These are phyloP conservation scores for Prillingera fragicola DNA, from an alignment of 1,284 basidiomycete species.

Conservation along the genomic window DNA sequence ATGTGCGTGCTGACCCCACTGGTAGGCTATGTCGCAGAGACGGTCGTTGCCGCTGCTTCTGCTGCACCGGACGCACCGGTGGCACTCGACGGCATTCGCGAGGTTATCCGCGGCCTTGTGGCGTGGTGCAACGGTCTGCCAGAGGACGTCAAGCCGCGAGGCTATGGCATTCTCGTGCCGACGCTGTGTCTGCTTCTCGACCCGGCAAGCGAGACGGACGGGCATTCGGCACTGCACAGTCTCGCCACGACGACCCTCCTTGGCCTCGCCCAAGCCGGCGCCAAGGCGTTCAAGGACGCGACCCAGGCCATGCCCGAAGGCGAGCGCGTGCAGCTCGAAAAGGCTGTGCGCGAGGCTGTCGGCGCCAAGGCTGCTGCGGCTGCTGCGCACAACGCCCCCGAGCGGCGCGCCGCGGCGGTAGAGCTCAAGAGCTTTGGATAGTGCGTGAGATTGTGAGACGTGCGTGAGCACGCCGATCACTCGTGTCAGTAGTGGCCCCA, in stretches of 20 bases:
- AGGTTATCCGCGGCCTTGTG: constrained; percentile 75
- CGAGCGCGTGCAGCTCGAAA: constrained; percentile 64
- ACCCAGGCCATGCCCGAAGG: constrained; percentile 62
- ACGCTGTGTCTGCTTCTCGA: constrained; percentile 70
- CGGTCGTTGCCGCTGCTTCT: constrained; percentile 56
- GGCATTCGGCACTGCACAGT: constrained; percentile 55
- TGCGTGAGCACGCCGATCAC: too few species aligned
- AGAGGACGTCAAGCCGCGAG: constrained; percentile 60
- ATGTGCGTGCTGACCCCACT: constrained; percentile 71
- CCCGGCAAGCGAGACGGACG: constrained; percentile 32
- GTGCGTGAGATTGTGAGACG: too few species aligned
- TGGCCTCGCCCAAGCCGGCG: constrained; percentile 66
- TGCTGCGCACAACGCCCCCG: constrained; percentile 41
- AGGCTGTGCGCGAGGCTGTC: constrained; percentile 69
- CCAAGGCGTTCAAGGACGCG: constrained; percentile 79
- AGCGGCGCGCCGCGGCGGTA: constrained; percentile 23
- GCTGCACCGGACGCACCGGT: constrained; percentile 49
- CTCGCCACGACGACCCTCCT: constrained; percentile 71
- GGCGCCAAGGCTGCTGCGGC: constrained; percentile 49
- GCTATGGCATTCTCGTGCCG: constrained; percentile 72
- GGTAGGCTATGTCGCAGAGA: constrained; percentile 68
- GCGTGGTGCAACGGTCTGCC: constrained; percentile 58
- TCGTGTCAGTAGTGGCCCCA: too few species aligned
- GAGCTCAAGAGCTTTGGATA: constrained; percentile 45
- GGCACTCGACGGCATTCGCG: constrained; percentile 56